These are phyloP conservation scores for Aphanocladium album DNA, from an alignment of 2,329 filamentous ascomycete species.

Conservation along the genomic window DNA sequence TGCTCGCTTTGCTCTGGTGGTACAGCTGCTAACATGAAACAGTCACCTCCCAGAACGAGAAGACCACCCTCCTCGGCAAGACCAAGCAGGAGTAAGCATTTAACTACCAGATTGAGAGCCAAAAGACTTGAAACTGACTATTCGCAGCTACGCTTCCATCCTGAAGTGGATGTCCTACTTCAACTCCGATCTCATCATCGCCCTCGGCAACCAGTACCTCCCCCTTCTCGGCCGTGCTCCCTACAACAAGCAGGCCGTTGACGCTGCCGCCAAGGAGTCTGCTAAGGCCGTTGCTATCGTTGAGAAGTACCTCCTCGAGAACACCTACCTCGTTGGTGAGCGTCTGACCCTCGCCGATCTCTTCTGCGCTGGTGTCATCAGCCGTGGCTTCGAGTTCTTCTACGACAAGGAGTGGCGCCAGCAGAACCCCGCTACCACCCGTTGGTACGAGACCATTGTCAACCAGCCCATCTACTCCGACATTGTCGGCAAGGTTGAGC, in stretches of 20 bases:
- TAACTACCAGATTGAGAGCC: slow-evolving; percentile 14
- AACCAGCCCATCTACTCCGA: slow-evolving; percentile 88
- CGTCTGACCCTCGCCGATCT: slow-evolving; percentile 94
- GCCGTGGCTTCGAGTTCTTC: slow-evolving; percentile 88
- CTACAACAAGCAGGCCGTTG: slow-evolving; percentile 98
- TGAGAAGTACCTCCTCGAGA: slow-evolving; percentile 82
- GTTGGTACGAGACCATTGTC: slow-evolving; percentile 92
- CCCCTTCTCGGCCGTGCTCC: slow-evolving; percentile 74
- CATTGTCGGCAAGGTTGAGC: slow-evolving; percentile 67
- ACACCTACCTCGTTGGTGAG: slow-evolving; percentile 98
- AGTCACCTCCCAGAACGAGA: slow-evolving; percentile 99
- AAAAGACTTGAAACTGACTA: slow-evolving; percentile 5
- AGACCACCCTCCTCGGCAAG: slow-evolving; percentile 98
- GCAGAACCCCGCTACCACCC: slow-evolving; percentile 76
- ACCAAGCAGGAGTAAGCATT: slow-evolving; percentile 89
- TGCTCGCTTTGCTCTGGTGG: slow-evolving; percentile 23
- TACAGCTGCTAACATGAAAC: slow-evolving; percentile 30
- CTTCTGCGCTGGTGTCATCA: slow-evolving; percentile 73
- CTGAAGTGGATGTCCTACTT: slow-evolving; percentile 97
- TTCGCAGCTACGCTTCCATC: slow-evolving; percentile 77
- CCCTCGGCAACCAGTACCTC: slow-evolving; percentile 74
- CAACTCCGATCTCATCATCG: slow-evolving; percentile 78
- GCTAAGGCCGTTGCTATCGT: slow-evolving; percentile 65
- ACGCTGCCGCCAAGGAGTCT: slow-evolving; percentile 67
- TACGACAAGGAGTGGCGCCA: slow-evolving; percentile 86